A percentile compares a stretch with the other conserved stretches of the same genome.
Conservation (phyloP, 1,284 basidiomycete genomes). For the Golubevia pallescens region DNA sequence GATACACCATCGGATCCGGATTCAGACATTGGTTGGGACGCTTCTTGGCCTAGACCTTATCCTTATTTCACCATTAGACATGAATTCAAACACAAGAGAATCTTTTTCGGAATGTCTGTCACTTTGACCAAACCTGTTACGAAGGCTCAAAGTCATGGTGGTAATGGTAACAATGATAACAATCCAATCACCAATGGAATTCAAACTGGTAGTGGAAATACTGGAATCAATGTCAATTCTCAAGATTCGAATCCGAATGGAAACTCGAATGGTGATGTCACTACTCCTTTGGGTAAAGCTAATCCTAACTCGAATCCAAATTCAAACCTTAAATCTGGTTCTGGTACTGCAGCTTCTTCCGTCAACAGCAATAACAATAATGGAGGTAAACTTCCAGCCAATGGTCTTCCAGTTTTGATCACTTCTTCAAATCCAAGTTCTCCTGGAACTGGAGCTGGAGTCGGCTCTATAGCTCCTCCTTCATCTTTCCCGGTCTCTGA, state of each 20-base stretch:
- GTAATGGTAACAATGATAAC: neutral
- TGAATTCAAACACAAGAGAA: neutral
- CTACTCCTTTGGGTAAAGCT: neutral
- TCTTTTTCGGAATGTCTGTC: neutral
- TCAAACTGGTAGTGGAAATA: neutral
- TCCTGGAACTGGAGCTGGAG: neutral
- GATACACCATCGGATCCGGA: neutral
- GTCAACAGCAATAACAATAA: neutral
- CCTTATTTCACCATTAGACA: neutral
- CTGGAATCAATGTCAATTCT: neutral
- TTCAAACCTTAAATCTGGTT: neutral
- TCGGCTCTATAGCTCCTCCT: neutral
- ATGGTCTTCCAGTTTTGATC: neutral
- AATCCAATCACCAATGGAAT: neutral
- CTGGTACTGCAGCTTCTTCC: neutral
- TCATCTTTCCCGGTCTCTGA: neutral
- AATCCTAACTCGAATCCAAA: neutral
- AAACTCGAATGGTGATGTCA: neutral
- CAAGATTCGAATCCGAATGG: neutral
- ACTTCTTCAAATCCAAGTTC: neutral
- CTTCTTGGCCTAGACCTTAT: neutral
- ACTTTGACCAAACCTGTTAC: neutral
- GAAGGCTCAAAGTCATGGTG: neutral
- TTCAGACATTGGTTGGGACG: neutral
- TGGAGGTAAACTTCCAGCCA: neutral